Base-by-base conservation (phyloP, 1,284 basidiomycete genomes). In the Sporisorium exsertum region DNA sequence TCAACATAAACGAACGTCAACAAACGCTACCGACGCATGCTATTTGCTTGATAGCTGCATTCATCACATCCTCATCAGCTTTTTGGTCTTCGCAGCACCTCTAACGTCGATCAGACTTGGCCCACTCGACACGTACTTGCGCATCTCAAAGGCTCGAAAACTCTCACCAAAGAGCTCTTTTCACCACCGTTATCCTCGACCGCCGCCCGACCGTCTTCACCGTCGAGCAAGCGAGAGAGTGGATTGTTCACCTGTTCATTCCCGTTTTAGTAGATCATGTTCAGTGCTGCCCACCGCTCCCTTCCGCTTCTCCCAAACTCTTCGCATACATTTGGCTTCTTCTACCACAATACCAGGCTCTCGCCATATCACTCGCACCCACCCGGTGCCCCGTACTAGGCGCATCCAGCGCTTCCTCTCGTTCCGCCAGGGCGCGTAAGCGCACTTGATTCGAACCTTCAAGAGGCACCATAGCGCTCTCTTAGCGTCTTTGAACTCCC, bases 241-340 rank as follows among this genome's bases (percentile, higher is more conserved):
- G 65, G 65, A 55, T 27, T 27, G 8, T 61, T 65, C 63, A 72
- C 56, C 69, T 66, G 63, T 59, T 46, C 64, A 63, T 71, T 42
- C 60, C 18, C 40, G 35, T n/a, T 47, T 18, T 52, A 57, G 8
- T 35, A 68, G 68, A 71, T 58, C 72, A 78, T 78, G 75, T 64
- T 78, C 72, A 72, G 63, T 66, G 71, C 58, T 62, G 60, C 58
- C 60, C 66, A 67, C 57, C 72, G 72, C 69, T 74, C 71, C 46
- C 75, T 78, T 27, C 75, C 71, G 46, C 75, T 74, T 50, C 64
- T 76, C 29, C 66, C 73, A 40, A 78, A 74, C 68, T 72, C 76
- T 62, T 74, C 71, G 27, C 73, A 72, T 70, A 78, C 67, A n/a
- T 53, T 72, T 35, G 73, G 76, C 18, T 71, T 72, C 64, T 78